Percentiles rank a stretch among this genome's conserved stretches.
phyloP scores from a whole-genome alignment of 2,329 filamentous ascomycete species.

The Onygena corvina region DNA sequence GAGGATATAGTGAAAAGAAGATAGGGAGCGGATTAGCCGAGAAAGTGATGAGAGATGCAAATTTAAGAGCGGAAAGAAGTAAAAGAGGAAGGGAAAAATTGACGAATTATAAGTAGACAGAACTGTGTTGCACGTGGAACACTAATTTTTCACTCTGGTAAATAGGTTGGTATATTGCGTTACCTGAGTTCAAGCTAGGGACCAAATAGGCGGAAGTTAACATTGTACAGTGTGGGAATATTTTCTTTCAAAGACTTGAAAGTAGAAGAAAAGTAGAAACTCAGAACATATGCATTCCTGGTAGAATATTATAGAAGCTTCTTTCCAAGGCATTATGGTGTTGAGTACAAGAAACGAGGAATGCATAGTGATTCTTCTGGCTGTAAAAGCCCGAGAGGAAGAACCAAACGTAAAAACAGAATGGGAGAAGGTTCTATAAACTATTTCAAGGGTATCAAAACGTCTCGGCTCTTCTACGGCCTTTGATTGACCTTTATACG shows the following conservation, averaged over 20 bases:
- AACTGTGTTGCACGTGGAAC: neutral
- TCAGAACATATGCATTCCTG: too few species aligned
- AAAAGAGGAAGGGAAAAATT: neutral
- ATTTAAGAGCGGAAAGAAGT: neutral
- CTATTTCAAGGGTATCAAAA: neutral
- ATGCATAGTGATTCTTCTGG: too few species aligned
- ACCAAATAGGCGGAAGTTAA: neutral
- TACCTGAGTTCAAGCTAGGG: too few species aligned
- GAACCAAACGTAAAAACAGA: too few species aligned
- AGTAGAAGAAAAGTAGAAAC: too few species aligned
- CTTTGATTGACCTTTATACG: slow-evolving; percentile 25
- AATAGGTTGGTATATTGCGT: too few species aligned
- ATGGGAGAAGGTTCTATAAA: neutral
- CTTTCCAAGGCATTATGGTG: too few species aligned
- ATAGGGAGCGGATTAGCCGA: neutral
- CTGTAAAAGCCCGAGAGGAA: too few species aligned
- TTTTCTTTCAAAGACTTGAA: too few species aligned
- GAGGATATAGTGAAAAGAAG: neutral
- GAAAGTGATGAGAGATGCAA: neutral
- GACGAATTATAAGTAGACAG: neutral
- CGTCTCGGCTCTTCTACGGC: neutral
- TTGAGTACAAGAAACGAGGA: too few species aligned
- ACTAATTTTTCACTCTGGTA: neutral
- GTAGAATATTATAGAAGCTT: too few species aligned
- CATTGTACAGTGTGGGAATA: neutral